Percentiles rank a stretch among this genome's conserved stretches.
Evolutionary conservation across 805 yeast species (phyloP).

Genomic region (Lipomyces oligophaga): DNA sequence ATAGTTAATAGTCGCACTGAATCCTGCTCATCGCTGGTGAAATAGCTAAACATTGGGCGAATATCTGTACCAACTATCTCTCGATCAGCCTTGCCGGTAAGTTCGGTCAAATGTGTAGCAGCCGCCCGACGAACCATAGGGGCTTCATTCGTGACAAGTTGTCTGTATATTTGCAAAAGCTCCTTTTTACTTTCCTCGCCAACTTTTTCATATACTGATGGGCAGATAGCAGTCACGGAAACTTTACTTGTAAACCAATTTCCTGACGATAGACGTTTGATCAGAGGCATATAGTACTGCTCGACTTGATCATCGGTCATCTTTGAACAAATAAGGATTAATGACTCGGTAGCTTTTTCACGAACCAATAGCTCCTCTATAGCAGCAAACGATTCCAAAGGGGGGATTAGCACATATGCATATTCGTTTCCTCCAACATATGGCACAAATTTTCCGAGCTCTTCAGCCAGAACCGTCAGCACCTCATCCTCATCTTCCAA

Average conservation of each 20-base stretch:
- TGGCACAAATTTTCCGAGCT: constrained; percentile 83
- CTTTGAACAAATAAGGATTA: constrained; percentile 64
- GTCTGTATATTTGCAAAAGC: constrained; percentile 62
- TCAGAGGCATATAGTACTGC: constrained; percentile 66
- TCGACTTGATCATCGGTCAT: constrained; percentile 59
- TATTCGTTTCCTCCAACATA: constrained; percentile 76
- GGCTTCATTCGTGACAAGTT: constrained; percentile 80
- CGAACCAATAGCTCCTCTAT: constrained; percentile 96
- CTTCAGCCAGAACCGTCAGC: constrained; percentile 86
- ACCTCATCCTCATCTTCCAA: constrained; percentile 97
- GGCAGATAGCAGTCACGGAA: constrained; percentile 85
- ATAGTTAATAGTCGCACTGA: constrained; percentile 87
- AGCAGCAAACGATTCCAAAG: constrained; percentile 78
- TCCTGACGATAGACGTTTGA: constrained; percentile 73
- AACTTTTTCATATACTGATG: constrained; percentile 60
- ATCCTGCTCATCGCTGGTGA: constrained; percentile 82
- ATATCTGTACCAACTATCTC: constrained; percentile 26
- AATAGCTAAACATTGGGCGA: constrained; percentile 26
- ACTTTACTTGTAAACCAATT: constrained; percentile 94
- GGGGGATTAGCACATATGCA: constrained; percentile 55
- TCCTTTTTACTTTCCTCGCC: constrained; percentile 45
- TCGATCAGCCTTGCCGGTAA: constrained; percentile 18
- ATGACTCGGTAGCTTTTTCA: constrained; percentile 82
- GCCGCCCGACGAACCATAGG: constrained; percentile 98
- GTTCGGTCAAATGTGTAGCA: constrained; percentile 57